Evolutionary conservation across 352 stramenopile genomes (phyloP), one percentile per base, ranked within the genome.

Genomic region (Phytophthora pisi): DNA sequence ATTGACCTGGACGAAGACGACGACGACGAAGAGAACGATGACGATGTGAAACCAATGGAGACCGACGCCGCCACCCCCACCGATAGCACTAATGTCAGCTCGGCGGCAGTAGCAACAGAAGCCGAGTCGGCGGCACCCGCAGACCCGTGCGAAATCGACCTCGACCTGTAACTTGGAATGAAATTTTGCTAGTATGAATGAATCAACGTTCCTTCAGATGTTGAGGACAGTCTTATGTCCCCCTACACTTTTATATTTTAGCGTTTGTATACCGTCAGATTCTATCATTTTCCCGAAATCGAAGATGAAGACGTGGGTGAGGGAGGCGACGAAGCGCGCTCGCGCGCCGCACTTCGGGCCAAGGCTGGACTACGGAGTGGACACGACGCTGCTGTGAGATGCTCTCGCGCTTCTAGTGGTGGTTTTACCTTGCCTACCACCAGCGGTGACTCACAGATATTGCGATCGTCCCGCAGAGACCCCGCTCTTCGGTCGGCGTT

Each of bases 301-400:
- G 24, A 58, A 46, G n/a, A 95, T 95, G 88, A 92, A 91, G 71
- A 88, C 72, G 46, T 95, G 86, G 82, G 85, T 95, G 61, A 79
- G 86, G 1, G 74, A 82, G 38, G 83, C 83, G 11, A 56, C 82
- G 42, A 86, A 76, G 49, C 85, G 84, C 42, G 75, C 68, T 34
- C 79, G 82, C 4, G 64, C 83, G 57, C 79, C 81, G 18, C 55
- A 70, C 40, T 72, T 79, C 52, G 83, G 78, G 20, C 86, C 88
- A 10, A 64, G 71, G 20, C 76, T 95, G 20, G 72, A 83, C 53
- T 95, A 95, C 67, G 63, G 55, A 8, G 86, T 94, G 43, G 70
- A 89, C 63, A 54, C 70, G 28, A 51, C 67, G 11, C 63, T 79
- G 47, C 63, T 94, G 88, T 95, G 59, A 56, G 73, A 26, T 24